phyloP scores from a whole-genome alignment of 2,329 filamentous ascomycete species.

The Xylariaceae sp. region DNA sequence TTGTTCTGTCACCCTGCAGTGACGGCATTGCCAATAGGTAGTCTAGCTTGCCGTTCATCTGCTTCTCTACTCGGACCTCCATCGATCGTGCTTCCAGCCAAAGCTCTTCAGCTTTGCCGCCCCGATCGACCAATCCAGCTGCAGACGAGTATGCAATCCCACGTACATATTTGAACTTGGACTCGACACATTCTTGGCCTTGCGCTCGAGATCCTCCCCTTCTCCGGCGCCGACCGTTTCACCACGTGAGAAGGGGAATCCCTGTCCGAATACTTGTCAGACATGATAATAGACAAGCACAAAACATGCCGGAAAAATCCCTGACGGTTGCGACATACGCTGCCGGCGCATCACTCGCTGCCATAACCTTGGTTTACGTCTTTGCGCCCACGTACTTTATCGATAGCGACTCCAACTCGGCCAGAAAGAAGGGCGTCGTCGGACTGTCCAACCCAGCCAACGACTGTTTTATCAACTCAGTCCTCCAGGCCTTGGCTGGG shows the following conservation, averaged over 20 bases:
- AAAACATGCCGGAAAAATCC: conserved; percentile 75
- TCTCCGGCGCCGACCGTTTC: neutral
- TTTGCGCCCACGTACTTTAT: conserved; percentile 97
- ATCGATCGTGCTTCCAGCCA: too few relatives aligned
- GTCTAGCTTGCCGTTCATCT: too few relatives aligned
- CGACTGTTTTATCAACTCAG: conserved; percentile 95
- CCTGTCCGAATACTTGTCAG: neutral
- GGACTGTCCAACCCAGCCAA: conserved; percentile 88
- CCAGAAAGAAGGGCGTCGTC: conserved; percentile 79
- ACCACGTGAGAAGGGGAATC: neutral
- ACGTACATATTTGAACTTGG: too few relatives aligned
- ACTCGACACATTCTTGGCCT: neutral
- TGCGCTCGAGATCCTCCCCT: neutral
- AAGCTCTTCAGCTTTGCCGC: too few relatives aligned
- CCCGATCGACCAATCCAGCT: too few relatives aligned
- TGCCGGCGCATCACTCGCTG: conserved; percentile 89
- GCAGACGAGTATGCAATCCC: too few relatives aligned
- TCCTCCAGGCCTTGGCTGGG: conserved; percentile 87
- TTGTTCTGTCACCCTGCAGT: too few relatives aligned
- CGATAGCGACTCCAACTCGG: conserved; percentile 66
- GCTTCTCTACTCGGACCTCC: too few relatives aligned
- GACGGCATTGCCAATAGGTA: too few relatives aligned
- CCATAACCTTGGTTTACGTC: conserved; percentile 91
- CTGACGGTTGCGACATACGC: conserved; percentile 86
- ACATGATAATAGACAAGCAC: neutral